Base-by-base conservation (phyloP, 768 basidiomycete species). In the Lanmaoa pseudosensibilis region DNA sequence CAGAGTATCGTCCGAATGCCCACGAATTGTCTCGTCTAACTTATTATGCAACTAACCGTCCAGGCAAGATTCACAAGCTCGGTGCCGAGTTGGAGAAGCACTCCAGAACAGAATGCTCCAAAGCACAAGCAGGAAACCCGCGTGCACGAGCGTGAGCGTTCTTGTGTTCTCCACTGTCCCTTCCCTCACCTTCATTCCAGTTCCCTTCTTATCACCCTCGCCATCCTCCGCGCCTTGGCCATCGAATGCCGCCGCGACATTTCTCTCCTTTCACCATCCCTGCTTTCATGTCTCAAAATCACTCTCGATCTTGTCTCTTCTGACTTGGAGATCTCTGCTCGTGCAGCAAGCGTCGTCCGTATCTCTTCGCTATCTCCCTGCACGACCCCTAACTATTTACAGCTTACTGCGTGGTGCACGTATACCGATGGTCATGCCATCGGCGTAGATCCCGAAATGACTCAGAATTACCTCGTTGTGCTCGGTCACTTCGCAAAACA, bases 341-440 rank as follows among this genome's bases (percentile, higher is more conserved):
- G 88, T 64, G 85, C 88, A 12, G 92, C 92, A 21, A 88, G 82
- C 65, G 83, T 94, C 51, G 93, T 93, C 69, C 64, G 90, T 80
- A 13, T 18, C 32, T 15, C 39, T 21, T 19, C 54, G 2, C 30
- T 27, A 0, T 4, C 43, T 21, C 43, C 1, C 16, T 25, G 7
- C 56, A 7, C 21, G 13, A 15, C 19, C 19, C 23, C 46, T 64
- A 7, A 57, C 36, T 44, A 3, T 18, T n/a, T 4, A 33, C 63
- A 94, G 89, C 93, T 96, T 65, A 90, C 88, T 4, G 88, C 92
- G 2, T 98, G 92, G 88, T 88, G 89, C 19, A 94, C 94, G 16
- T 97, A 87, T 62, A 93, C 94, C 21, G 88, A 95, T 62, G 92
- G 93, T 0, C 85, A 86, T 52, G 76, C 90, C 39, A 85, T 95